A percentile compares a stretch with the other conserved stretches of the same genome.
Evolutionary conservation across 1,284 basidiomycete species (phyloP).

Genomic region (Leccinum colubrinum): DNA sequence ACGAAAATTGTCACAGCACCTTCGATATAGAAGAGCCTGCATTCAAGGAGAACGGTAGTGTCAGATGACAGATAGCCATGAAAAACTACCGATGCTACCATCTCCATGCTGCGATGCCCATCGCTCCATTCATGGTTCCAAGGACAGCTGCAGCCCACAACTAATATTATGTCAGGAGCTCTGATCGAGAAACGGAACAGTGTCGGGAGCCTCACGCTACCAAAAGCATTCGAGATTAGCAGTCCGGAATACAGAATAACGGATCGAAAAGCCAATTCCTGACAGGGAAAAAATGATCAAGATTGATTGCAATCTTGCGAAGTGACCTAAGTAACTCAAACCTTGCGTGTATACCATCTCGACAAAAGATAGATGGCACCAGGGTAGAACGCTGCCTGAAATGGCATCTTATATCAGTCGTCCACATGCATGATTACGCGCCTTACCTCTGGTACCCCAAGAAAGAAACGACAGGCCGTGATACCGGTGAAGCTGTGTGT

Average conservation of each 20-base stretch:
- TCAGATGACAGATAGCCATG: background rate
- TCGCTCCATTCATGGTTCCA: background rate
- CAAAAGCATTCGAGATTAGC: background rate
- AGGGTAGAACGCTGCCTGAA: background rate
- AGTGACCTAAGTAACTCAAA: background rate
- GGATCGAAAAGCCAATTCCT: background rate
- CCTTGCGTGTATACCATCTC: background rate
- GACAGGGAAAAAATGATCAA: background rate
- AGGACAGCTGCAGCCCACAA: background rate
- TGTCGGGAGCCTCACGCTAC: background rate
- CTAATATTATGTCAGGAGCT: background rate
- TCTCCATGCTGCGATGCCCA: background rate
- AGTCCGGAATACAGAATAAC: background rate
- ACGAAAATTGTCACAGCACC: background rate
- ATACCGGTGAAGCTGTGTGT: background rate
- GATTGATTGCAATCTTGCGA: background rate
- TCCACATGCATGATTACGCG: background rate
- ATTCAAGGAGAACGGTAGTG: background rate
- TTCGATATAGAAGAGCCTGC: background rate
- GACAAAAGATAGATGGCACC: background rate
- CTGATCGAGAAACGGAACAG: background rate
- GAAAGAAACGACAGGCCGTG: background rate
- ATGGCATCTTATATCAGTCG: background rate
- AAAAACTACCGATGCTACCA: background rate
- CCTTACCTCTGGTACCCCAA: background rate